Base-by-base conservation (phyloP, 768 basidiomycete species). In the Pulveroboletus ravenelii region DNA sequence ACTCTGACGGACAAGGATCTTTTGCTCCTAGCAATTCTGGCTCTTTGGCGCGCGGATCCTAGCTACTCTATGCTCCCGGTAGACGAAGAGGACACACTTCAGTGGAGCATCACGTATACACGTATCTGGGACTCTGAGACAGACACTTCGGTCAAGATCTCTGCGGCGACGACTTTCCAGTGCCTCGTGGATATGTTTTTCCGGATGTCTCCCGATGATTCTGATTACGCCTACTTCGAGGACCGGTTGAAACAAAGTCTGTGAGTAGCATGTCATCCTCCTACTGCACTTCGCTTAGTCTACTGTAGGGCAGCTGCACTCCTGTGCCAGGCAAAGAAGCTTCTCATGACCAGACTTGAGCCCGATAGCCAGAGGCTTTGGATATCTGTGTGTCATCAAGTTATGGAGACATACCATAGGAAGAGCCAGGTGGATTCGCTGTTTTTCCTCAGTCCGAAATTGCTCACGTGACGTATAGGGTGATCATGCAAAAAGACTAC, bases 1-100 rank as follows among this genome's bases (percentile, higher is more conserved):
- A 78, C 82, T 2, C 69, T 89, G 4, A 71, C 76, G 0, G 87
- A 89, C 54, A 73, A 79, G 36, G 89, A 92, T 55, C 72, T 89
- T 14, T 73, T 93, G 9, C 67, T 88, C 10, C 72, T 90, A 3
- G 80, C 78, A 5, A 75, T 89, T n/a, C 69, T 89, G 9, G 75
- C 85, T 0, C 70, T 91, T 29, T 90, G 84, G 83, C 78, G 87
- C 17, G 62, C 74, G 1, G 74, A 77, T 41, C 73, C 78, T 0
- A 54, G 68, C 23, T 87, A 86, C 68, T 80, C 78, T 52, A 68
- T 81, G 48, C 70, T 74, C 25, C 74, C 73, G 7, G 62, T 78
- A 30, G 68, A 66, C 1, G 58, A 70, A 2, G 62, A 66, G 3
- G 74, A 78, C 10, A 64, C 77, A 20, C 67, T 74, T 0, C 62